Evolutionary conservation across 2,329 filamentous ascomycete genomes (phyloP).

Genomic region (Aspergillus fumigatus): DNA sequence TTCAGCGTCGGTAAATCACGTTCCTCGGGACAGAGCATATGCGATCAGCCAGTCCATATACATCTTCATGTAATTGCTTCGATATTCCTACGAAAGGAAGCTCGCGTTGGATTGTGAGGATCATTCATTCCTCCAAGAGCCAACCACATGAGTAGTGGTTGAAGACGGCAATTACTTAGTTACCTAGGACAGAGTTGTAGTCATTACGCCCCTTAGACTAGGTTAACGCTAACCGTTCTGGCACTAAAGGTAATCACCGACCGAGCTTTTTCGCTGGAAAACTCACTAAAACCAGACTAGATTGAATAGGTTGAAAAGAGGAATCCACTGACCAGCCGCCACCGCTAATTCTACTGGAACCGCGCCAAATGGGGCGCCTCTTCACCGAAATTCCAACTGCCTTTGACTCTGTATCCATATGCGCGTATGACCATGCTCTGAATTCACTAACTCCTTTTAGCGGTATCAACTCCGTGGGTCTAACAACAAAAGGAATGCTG

Average conservation of each 20-base stretch:
- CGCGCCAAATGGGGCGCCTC: neutral
- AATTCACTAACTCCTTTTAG: neutral
- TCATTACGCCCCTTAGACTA: constrained; percentile 4
- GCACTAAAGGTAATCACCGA: neutral
- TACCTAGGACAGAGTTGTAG: neutral
- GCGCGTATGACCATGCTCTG: neutral
- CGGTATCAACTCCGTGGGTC: constrained; percentile 2
- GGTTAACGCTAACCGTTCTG: neutral
- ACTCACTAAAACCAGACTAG: neutral
- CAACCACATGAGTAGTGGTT: constrained; percentile 7
- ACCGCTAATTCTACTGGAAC: neutral
- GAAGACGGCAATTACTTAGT: neutral
- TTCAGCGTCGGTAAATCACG: neutral
- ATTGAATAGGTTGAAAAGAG: neutral
- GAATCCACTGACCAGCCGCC: neutral
- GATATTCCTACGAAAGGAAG: constrained; percentile 1
- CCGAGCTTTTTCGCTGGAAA: neutral
- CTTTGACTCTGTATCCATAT: neutral
- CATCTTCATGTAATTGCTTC: constrained; percentile 1
- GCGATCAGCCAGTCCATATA: neutral
- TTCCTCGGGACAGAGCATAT: neutral
- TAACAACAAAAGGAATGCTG: constrained; percentile 10
- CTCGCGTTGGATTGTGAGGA: constrained; percentile 17
- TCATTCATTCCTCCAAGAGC: constrained; percentile 15
- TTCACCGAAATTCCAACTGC: neutral